These are phyloP conservation scores for Polytolypa hystricis DNA, from an alignment of 2,329 filamentous ascomycete genomes.

Conservation along the genomic window DNA sequence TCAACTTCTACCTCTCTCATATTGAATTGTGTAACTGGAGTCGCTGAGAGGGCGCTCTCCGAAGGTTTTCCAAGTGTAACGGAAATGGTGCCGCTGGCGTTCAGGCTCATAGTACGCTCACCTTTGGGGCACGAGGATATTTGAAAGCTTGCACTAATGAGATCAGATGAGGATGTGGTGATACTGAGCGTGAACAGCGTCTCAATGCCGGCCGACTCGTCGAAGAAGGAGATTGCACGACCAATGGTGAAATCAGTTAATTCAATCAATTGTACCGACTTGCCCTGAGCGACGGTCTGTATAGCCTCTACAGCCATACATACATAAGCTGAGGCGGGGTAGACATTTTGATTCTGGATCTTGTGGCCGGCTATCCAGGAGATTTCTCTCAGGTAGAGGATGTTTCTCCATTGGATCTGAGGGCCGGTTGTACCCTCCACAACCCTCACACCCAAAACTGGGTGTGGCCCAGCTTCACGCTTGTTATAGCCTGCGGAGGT, in stretches of 20 bases:
- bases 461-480: slow-evolving; percentile 4
- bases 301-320: slow-evolving; percentile 12
- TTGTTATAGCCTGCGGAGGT: not conserved
- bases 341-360: slow-evolving; percentile 18
- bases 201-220: slow-evolving; percentile 11
- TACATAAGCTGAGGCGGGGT: slow-evolving; percentile 14
- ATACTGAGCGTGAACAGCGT: slow-evolving; percentile 8
- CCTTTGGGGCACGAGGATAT: slow-evolving; percentile 1
- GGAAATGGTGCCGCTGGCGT: slow-evolving; percentile 1
- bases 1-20: slow-evolving; percentile 10
- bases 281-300: slow-evolving; percentile 1
- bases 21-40: not conserved
- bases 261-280: slow-evolving; percentile 9
- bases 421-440: slow-evolving; percentile 1
- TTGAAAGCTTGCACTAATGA: slow-evolving; percentile 1
- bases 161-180: not conserved
- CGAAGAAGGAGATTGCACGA: slow-evolving; percentile 13
- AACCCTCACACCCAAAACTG: slow-evolving; percentile 5
- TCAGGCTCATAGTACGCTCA: not conserved
- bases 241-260: slow-evolving; percentile 12
- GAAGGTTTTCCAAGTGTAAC: not conserved
- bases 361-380: slow-evolving; percentile 21
- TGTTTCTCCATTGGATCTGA: slow-evolving; percentile 14
- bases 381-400: slow-evolving; percentile 15
- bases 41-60: slow-evolving; percentile 1